Evolutionary conservation across 2,329 filamentous ascomycete genomes (phyloP).

Genomic region (Aspergillus sp.): DNA sequence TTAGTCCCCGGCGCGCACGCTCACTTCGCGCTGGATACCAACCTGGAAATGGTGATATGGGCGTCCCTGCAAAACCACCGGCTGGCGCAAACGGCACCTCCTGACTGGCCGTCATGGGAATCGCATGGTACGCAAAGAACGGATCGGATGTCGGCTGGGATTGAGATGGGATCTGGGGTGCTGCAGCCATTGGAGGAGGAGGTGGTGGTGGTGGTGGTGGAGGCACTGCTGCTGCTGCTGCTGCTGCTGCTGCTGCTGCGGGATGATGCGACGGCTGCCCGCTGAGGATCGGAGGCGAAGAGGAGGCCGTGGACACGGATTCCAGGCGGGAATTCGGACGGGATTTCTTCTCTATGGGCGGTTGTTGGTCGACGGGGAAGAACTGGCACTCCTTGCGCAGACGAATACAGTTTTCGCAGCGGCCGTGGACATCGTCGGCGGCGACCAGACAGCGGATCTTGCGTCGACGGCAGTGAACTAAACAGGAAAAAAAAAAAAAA

Average conservation of each 20-base stretch:
- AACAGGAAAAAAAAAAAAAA: background rate
- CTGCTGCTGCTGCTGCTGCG: conserved; percentile 6
- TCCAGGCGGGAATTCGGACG: conserved; percentile 40
- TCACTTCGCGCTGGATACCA: conserved; percentile 11
- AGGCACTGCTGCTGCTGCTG: background rate
- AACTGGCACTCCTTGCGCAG: conserved; percentile 93
- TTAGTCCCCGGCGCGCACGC: conserved; percentile 1
- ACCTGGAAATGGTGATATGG: conserved; percentile 26
- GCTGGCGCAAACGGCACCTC: conserved; percentile 27
- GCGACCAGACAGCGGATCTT: conserved; percentile 87
- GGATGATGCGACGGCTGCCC: conserved; percentile 9
- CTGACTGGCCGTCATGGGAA: conserved; percentile 26
- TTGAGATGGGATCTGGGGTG: conserved; percentile 6
- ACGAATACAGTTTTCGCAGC: conserved; percentile 87
- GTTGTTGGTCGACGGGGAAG: conserved; percentile 74
- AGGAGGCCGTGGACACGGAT: conserved; percentile 39
- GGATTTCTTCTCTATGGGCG: conserved; percentile 43
- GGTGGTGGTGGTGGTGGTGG: too few species aligned
- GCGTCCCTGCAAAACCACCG: conserved; percentile 21
- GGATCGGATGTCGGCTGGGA: conserved; percentile 15
- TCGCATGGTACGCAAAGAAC: conserved; percentile 29
- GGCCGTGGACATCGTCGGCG: conserved; percentile 61
- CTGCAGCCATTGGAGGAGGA: too few species aligned
- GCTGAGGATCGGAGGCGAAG: conserved; percentile 34
- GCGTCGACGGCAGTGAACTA: conserved; percentile 82